phyloP scores from a whole-genome alignment of 1,139 yeast genomes.

The Yamadazyma oceani region DNA sequence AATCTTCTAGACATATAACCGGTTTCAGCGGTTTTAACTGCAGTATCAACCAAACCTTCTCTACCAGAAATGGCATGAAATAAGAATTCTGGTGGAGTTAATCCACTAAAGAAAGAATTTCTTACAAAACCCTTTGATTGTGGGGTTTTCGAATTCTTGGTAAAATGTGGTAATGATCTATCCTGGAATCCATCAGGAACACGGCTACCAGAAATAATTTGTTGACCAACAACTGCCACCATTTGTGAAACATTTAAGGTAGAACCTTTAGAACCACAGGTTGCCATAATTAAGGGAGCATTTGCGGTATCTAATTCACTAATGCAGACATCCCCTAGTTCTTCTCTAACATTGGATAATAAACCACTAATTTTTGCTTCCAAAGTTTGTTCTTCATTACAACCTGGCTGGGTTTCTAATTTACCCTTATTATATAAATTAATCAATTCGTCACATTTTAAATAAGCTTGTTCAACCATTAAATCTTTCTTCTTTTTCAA shows the following conservation, averaged over 20 bases:
- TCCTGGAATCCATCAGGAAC: slow-evolving; percentile 99
- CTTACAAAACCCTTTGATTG: slow-evolving; percentile 97
- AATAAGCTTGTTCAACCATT: slow-evolving; percentile 88
- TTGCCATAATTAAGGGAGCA: slow-evolving; percentile 98
- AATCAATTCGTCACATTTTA: slow-evolving; percentile 90
- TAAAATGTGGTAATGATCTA: slow-evolving; percentile 95
- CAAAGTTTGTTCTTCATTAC: slow-evolving; percentile 96
- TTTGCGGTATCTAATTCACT: slow-evolving; percentile 84
- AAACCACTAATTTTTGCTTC: slow-evolving; percentile 98
- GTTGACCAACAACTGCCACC: slow-evolving; percentile 99
- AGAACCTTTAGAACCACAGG: slow-evolving; percentile 99
- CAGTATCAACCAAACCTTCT: slow-evolving; percentile 99
- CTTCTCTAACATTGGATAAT: slow-evolving; percentile 95
- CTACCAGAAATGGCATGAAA: slow-evolving; percentile 99
- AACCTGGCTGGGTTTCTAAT: slow-evolving; percentile 97
- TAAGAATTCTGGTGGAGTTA: slow-evolving; percentile 93
- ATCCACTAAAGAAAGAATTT: slow-evolving; percentile 91
- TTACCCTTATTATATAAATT: slow-evolving; percentile 78
- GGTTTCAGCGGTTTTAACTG: slow-evolving; percentile 98
- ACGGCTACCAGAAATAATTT: slow-evolving; percentile 97
- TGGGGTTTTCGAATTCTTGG: slow-evolving; percentile 94
- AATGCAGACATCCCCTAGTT: slow-evolving; percentile 97
- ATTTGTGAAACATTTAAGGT: slow-evolving; percentile 97
- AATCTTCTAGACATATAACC: slow-evolving; percentile 99
- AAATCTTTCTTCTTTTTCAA: slow-evolving; percentile 78